These are phyloP conservation scores for Dioszegia aurantiaca DNA, from an alignment of 768 basidiomycete species.

Conservation along the genomic window DNA sequence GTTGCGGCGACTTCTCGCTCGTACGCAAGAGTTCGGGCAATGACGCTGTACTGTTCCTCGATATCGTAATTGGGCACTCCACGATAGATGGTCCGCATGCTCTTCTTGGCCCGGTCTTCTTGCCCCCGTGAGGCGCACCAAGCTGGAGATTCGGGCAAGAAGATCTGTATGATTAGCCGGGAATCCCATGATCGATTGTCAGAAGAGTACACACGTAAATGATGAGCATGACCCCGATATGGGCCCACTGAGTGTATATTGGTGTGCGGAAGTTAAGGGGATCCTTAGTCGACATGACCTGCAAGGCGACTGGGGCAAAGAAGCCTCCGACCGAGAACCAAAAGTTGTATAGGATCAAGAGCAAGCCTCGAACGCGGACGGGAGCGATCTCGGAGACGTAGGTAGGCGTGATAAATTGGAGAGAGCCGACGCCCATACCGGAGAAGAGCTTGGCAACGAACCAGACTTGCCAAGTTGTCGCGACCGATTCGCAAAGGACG, in stretches of 20 bases:
- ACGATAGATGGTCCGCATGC: conserved; percentile 11
- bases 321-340: conserved; percentile 29
- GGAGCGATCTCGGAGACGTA: conserved; percentile 29
- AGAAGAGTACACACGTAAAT: too few species aligned
- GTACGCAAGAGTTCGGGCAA: conserved; percentile 12
- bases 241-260: conserved; percentile 30
- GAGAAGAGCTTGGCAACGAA: conserved; percentile 1
- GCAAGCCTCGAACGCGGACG: conserved; percentile 21
- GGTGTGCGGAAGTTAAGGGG: conserved; percentile 20
- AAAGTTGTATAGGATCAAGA: conserved; percentile 27
- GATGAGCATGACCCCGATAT: conserved; percentile 15
- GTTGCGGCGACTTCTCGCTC: not conserved
- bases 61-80: conserved; percentile 22
- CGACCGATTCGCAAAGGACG: conserved; percentile 26
- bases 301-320: conserved; percentile 25
- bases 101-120: conserved; percentile 14
- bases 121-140: conserved; percentile 21
- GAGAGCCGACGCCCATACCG: conserved; percentile 27
- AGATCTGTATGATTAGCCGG: too few species aligned
- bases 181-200: too few species aligned
- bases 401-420: conserved; percentile 24
- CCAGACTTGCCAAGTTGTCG: conserved; percentile 29
- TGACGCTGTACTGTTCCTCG: not conserved
- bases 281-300: conserved; percentile 7
- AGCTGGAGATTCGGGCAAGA: conserved; percentile 20